Evolutionary conservation across 768 basidiomycete genomes (phyloP).

Genomic region (Guyanaporus albipodus): DNA sequence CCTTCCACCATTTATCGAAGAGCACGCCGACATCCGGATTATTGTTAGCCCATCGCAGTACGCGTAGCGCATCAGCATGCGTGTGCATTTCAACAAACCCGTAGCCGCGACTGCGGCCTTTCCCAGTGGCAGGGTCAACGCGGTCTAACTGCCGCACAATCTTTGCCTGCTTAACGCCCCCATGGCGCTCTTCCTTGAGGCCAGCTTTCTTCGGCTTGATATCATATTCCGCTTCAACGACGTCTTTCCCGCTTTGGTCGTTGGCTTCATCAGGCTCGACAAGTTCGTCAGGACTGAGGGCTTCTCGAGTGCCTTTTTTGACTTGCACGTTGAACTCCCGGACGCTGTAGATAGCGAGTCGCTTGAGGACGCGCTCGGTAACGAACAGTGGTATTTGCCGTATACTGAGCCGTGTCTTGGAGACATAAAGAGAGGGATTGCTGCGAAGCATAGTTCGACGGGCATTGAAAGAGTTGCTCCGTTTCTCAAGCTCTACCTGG

Average conservation of each 20-base stretch:
- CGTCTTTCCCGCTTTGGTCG: slow-evolving; percentile 24
- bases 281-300: slow-evolving; percentile 70
- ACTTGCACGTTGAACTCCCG: slow-evolving; percentile 80
- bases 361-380: slow-evolving; percentile 85
- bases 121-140: slow-evolving; percentile 83
- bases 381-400: slow-evolving; percentile 90
- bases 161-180: slow-evolving; percentile 83
- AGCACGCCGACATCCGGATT: slow-evolving; percentile 63
- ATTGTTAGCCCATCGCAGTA: slow-evolving; percentile 93
- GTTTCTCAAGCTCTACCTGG: slow-evolving; percentile 77
- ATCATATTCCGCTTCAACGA: slow-evolving; percentile 24
- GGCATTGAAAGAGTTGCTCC: slow-evolving; percentile 80
- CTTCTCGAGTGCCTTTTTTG: slow-evolving; percentile 52
- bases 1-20: slow-evolving; percentile 82
- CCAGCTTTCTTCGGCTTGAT: slow-evolving; percentile 25
- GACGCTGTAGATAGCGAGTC: slow-evolving; percentile 77
- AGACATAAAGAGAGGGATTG: slow-evolving; percentile 93
- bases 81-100: slow-evolving; percentile 89
- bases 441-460: slow-evolving; percentile 79
- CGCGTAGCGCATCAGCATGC: slow-evolving; percentile 87
- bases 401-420: slow-evolving; percentile 88
- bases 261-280: slow-evolving; percentile 37
- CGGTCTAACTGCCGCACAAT: slow-evolving; percentile 87
- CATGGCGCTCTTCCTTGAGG: slow-evolving; percentile 28
- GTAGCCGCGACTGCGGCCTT: slow-evolving; percentile 89